Evolutionary conservation across 768 basidiomycete genomes (phyloP).

Genomic region (Psilocybe subaeruginosa): DNA sequence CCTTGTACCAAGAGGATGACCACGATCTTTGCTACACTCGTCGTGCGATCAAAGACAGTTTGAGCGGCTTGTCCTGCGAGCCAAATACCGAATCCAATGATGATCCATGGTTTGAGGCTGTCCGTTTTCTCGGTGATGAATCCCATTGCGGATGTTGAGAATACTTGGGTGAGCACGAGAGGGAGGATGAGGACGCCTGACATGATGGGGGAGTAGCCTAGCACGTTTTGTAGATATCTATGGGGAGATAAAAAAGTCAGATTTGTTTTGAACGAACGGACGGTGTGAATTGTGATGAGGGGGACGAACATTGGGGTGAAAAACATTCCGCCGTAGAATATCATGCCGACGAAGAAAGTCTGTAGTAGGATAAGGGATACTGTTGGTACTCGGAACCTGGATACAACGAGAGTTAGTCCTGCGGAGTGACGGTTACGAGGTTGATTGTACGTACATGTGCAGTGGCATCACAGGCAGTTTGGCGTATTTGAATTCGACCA

Average conservation of each 20-base stretch:
- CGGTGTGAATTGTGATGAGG: background rate
- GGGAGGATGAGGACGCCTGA: conserved; percentile 11
- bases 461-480: conserved; percentile 10
- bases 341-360: conserved; percentile 13
- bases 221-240: conserved; percentile 10
- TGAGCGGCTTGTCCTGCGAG: conserved; percentile 9
- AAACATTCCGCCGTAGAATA: conserved; percentile 13
- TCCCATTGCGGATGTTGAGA: conserved; percentile 11
- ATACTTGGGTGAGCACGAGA: conserved; percentile 9
- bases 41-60: conserved; percentile 2
- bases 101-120: conserved; percentile 5
- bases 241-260: background rate
- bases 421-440: too few relatives aligned
- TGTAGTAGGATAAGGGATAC: conserved; percentile 10
- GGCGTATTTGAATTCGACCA: conserved; percentile 7
- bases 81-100: conserved; percentile 6
- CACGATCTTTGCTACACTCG: conserved; percentile 7
- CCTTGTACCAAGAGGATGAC: conserved; percentile 7
- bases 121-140: conserved; percentile 10
- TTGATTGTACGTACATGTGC: conserved; percentile 4
- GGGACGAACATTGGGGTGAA: conserved; percentile 10
- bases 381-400: conserved; percentile 7
- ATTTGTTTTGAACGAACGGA: background rate
- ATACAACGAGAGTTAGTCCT: background rate
- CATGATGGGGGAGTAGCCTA: conserved; percentile 12